phyloP scores from a whole-genome alignment of 2,329 filamentous ascomycete genomes.

The Cladorrhinum sp. region DNA sequence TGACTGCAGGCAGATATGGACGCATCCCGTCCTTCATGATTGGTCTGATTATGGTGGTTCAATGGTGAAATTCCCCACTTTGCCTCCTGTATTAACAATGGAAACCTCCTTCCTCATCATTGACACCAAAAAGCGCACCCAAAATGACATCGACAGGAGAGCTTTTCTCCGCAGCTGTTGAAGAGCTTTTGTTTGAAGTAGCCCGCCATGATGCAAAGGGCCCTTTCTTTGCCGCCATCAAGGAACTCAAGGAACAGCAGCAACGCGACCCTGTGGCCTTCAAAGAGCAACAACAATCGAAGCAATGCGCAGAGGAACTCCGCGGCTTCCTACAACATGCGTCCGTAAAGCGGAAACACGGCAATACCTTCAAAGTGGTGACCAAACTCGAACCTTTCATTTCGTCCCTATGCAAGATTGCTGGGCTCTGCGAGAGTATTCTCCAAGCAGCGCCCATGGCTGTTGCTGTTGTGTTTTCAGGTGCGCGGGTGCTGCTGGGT shows the following conservation, averaged over 20 bases:
- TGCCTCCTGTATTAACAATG: too few species aligned
- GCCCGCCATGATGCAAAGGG: background rate
- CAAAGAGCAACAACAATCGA: background rate
- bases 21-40: background rate
- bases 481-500: background rate
- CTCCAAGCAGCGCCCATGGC: conserved; percentile 1
- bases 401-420: background rate
- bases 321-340: background rate
- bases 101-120: background rate
- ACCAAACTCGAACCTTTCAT: conserved; percentile 5
- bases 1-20: too few species aligned
- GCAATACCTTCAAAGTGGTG: background rate
- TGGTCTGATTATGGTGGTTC: background rate
- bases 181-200: background rate
- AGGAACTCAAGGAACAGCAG: background rate
- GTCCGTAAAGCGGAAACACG: background rate
- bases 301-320: background rate
- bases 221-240: background rate
- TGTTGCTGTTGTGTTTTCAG: background rate
- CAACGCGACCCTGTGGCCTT: background rate
- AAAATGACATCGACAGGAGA: background rate
- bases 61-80: too few species aligned
- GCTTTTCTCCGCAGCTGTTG: background rate
- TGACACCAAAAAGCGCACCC: background rate
- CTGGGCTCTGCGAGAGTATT: conserved; percentile 1